Base-by-base conservation (phyloP, 1,284 basidiomycete species). In the Coriolopsis trogii region DNA sequence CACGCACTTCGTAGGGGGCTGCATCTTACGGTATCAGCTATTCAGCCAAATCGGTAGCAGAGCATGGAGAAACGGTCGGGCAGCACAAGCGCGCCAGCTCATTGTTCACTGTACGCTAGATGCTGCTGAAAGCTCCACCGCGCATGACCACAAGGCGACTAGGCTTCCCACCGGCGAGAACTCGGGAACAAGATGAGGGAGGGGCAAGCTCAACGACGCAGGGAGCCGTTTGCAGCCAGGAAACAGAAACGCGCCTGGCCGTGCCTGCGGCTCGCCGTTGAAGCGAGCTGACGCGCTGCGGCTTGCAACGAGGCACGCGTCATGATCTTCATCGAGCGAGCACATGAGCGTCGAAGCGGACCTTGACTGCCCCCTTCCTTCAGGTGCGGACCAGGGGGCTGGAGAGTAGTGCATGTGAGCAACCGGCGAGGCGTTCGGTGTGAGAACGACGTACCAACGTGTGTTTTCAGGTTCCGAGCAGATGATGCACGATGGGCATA, bases 321-420 rank as follows among this genome's bases (percentile, higher is more conserved):
- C 45, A 34, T 41, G 54, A 46, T 41, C 41, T 48, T 49, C 49
- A 31, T n/a, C n/a, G n/a, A 34, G 42, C 34, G 30, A 34, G 23
- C 26, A 23, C 21, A 24, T 21, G 25, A 46, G 55, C n/a, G n/a
- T n/a, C n/a, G n/a, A n/a, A n/a, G n/a, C n/a, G n/a, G n/a, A n/a
- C n/a, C n/a, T n/a, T n/a, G n/a, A n/a, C 33, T 13, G 40, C 21
- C 29, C 23, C 34, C 31, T n/a, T n/a, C n/a, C n/a, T n/a, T n/a
- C 38, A 46, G 20, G 28, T 44, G 37, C 50, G 44, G 26, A 18
- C 56, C 52, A 28, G 21, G 12, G 41, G n/a, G 16, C 34, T 33
- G 52, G 49, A 52, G 52, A 38, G 49, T 55, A 42, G 51, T 41
- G 41, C 56, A 58, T 52, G 49, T 58, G 56, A 55, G 49, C 49